Evolutionary conservation across 2,329 filamentous ascomycete genomes (phyloP), one percentile per base, ranked within the genome.

Genomic region (Aspergillus sp.): DNA sequence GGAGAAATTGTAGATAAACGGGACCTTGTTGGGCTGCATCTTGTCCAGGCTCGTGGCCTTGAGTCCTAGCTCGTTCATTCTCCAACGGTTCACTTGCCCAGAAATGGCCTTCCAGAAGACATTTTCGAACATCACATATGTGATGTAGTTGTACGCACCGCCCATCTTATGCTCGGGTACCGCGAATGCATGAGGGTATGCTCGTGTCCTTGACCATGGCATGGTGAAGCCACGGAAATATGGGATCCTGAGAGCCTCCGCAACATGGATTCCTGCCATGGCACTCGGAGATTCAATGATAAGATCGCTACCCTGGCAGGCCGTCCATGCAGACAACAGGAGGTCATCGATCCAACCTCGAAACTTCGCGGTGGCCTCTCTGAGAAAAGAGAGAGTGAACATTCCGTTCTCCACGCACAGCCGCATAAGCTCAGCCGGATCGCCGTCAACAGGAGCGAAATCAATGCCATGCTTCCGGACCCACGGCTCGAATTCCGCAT

Each of bases 141-240:
- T 95, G 70, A 96, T 87, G 71, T 93, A 92, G 71, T 99, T 99
- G 79, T 96, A 98, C 0, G 88, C 88, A 22, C 95, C 95, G 54
- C 95, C 95, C 86, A 96, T 91, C 77, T 96, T 97, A 74, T 90
- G 87, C 61, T 96, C 90, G 1, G 92, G 90, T 61, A 96, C 93
- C 24, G 93, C 89, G 75, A 99, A 99, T 0, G 95, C 95, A 74
- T 99, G 95, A 2, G 95, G 95, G 68, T 99, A 99, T 0, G 93
- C 92, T 53, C 95, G 84, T 15, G 95, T 99, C 49, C 93, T 87
- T 0, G 95, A 96, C 95, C 95, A 99, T 0, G 95, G 95, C 95
- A 99, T 99, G 17, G 92, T 96, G 71, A 99, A 99, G 0, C 93
- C 93, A 56, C 95, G 87, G 79, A 98, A 98, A 74, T 99, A 99